phyloP scores from a whole-genome alignment of 331 rosid genomes.

The Dryas integrifolia region DNA sequence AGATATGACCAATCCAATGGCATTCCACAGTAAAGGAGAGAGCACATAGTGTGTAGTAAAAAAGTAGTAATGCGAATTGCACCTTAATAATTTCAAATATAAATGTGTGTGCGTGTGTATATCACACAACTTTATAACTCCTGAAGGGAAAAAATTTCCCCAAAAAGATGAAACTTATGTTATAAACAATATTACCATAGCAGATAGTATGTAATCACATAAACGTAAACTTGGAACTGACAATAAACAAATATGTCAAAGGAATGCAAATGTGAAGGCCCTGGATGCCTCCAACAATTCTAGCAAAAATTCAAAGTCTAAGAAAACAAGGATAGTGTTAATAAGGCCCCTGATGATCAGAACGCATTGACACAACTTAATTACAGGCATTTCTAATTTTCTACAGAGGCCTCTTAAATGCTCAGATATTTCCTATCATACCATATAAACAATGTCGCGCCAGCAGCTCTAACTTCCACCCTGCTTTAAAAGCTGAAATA shows the following conservation, averaged over 20 bases:
- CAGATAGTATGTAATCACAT: background rate
- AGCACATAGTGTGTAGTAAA: background rate
- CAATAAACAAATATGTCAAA: background rate
- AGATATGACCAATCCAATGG: background rate
- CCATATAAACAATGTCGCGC: constrained; percentile 80
- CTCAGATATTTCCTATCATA: constrained; percentile 82
- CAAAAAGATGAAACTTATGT: background rate
- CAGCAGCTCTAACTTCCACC: constrained; percentile 91
- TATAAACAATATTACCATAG: background rate
- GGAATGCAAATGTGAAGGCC: background rate
- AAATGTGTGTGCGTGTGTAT: no score
- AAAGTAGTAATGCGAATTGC: background rate
- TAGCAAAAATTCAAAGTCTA: background rate
- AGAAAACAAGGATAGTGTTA: constrained; percentile 8
- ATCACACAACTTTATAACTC: no score
- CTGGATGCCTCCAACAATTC: constrained; percentile 10
- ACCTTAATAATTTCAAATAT: background rate
- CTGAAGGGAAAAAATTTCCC: background rate
- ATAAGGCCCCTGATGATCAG: constrained; percentile 33
- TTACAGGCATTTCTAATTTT: constrained; percentile 45
- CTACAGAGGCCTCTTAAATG: constrained; percentile 61
- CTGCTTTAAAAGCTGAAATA: constrained; percentile 82
- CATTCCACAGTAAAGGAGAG: background rate
- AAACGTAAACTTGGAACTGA: background rate
- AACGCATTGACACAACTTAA: constrained; percentile 31